Base-by-base conservation (phyloP, 441 rosid genomes). In the Croton setiger region DNA sequence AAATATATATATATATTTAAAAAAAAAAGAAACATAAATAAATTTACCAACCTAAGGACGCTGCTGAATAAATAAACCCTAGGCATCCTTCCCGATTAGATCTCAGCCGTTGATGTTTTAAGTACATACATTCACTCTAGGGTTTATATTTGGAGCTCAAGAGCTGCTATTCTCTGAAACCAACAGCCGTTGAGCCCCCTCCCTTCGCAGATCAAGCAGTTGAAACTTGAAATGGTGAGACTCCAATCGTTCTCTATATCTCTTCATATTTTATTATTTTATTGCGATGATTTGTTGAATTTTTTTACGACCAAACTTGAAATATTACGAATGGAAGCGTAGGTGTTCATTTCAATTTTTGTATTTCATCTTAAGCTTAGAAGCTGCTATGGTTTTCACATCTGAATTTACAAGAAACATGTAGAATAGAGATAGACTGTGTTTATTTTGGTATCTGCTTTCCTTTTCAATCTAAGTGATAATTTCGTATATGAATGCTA, bases 221-320 rank as follows among this genome's bases (percentile, higher is more conserved):
- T 64, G 17, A 47, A 64, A 58, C 78, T 27, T 27, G 31, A 27
- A 68, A 83, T 83, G 84, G 86, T 83, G 45, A 76, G 75, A 4
- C 41, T 2, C 33, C 3, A 23, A 62, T 5, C 53, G 5, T 23
- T 35, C 53, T 23, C 0, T 55, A 18, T 12, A 21, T 37, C 31
- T 59, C 44, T 8, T 43, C 39, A 7, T 18, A 17, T 51, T 11
- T 51, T 17, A 21, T 27, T 59, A 17, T 17, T 0, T 3, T 27
- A 9, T 37, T 48, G 52, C 18, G 7, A n/a, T 0, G 36, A 23
- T 55, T 55, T 55, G 15, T 21, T 11, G 4, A 23, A 21, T 17
- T 17, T 6, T 18, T 52, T 6, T 18, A n/a, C 6, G 21, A 4
- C 4, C 18, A 48, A 51, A n/a, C 20, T 3, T 23, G 6, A 4